Base-by-base conservation (phyloP, 192 early-diverging fungal genomes). In the Oehlia diaphana region DNA sequence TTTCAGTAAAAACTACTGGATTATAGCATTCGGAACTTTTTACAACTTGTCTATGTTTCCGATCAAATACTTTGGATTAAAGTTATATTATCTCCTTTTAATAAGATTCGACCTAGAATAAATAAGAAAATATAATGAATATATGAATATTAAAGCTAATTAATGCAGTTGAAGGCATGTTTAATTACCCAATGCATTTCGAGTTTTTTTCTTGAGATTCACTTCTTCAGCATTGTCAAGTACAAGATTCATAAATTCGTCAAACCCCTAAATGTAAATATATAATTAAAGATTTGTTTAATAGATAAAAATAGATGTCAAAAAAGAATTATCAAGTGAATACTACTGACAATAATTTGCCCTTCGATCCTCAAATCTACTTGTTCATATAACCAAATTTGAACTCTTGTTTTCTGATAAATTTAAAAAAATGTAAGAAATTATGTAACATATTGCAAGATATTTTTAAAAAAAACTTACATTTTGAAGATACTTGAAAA, bases 241-340 rank as follows among this genome's bases (percentile, higher is more conserved):
- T 21, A 99, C 97, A 78, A 99, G 83, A 81, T 94, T 96, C 96
- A 99, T 97, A 84, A 99, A 99, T 83, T 99, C 97, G 83, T 99
- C 97, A 83, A 99, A 97, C 42, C 97, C 97, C 96, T 96, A 87
- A n/a, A 62, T 44, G 63, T 47, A 50, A 68, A 67, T 7, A 76
- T 0, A 63, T 28, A 9, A 26, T 39, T 31, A 14, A 13, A 19
- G 39, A 44, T 14, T 19, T 26, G n/a, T 21, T 62, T 47, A 74
- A 37, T 39, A 23, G 2, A 23, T 19, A 31, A 42, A 37, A 64
- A 28, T 44, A 44, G 9, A 12, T 47, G 21, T 6, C 21, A 39
- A 6, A 23, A 7, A 39, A 33, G 14, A 53, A 31, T 2, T 3
- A 63, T 62, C 37, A 72, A 84, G 47, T 21, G 5, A 21, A 4